Percentiles rank a stretch among this genome's conserved stretches.
phyloP scores from a whole-genome alignment of 129 eudicot genomes.

The Tanacetum coccineum region DNA sequence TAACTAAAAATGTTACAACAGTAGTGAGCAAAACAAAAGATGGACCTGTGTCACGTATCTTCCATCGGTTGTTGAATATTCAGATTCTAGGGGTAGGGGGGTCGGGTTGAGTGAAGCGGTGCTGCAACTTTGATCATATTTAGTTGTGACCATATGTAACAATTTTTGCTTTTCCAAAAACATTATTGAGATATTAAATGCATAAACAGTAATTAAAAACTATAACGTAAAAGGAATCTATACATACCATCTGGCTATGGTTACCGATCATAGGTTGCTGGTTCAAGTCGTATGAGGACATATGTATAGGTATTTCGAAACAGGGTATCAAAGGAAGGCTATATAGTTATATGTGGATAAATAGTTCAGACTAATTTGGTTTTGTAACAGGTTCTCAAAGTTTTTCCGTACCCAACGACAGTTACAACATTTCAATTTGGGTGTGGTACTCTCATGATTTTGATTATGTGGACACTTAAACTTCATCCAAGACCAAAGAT shows the following conservation, averaged over 20 bases:
- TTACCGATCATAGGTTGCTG: too few species aligned
- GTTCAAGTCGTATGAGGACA: too few species aligned
- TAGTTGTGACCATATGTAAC: background rate
- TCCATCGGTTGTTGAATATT: background rate
- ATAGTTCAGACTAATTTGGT: background rate
- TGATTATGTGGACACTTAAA: constrained; percentile 73
- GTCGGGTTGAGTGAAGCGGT: background rate
- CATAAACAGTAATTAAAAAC: background rate
- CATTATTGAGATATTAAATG: background rate
- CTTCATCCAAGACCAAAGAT: constrained; percentile 76
- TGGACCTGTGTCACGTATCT: too few species aligned
- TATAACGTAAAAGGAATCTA: background rate
- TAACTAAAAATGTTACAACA: too few species aligned
- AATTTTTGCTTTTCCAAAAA: background rate
- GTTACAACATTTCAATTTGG: constrained; percentile 85
- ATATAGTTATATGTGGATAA: background rate
- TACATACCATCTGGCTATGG: too few species aligned
- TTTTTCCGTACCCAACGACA: constrained; percentile 74
- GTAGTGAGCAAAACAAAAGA: too few species aligned
- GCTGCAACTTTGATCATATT: background rate
- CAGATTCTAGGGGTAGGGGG: background rate
- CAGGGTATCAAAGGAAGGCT: background rate
- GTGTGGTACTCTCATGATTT: constrained; percentile 62
- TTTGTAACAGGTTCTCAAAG: constrained; percentile 64
- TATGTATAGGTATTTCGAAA: background rate